phyloP scores from a whole-genome alignment of 116 monocot species.

The Trichopus zeylanicus region DNA sequence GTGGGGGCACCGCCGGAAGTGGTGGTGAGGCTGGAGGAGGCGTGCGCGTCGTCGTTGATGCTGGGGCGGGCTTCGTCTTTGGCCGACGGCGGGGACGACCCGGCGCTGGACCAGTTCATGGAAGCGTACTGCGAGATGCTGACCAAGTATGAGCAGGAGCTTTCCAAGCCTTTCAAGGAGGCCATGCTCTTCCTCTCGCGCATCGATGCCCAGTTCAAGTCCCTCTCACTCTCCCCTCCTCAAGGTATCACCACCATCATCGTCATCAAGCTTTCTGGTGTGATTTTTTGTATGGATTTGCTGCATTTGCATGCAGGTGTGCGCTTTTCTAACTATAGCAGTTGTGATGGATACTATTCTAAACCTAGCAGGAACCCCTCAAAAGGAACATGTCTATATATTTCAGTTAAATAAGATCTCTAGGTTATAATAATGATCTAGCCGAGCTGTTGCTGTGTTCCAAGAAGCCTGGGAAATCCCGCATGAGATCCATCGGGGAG shows the following conservation, averaged over 20 bases:
- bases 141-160: slow-evolving; percentile 63
- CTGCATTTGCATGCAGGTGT: slow-evolving; percentile 1
- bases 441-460: slow-evolving; percentile 8
- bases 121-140: slow-evolving; percentile 79
- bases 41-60: slow-evolving; percentile 39
- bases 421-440: too few relatives aligned
- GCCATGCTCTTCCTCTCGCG: slow-evolving; percentile 65
- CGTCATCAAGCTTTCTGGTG: too few relatives aligned
- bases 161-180: slow-evolving; percentile 63
- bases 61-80: neutral
- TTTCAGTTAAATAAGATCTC: too few relatives aligned
- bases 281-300: neutral
- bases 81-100: slow-evolving; percentile 27
- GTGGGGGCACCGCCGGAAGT: slow-evolving; percentile 64
- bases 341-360: too few relatives aligned
- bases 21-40: slow-evolving; percentile 59
- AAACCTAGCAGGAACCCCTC: too few relatives aligned
- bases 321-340: neutral
- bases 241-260: slow-evolving; percentile 11
- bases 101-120: slow-evolving; percentile 74
- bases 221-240: slow-evolving; percentile 29
- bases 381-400: too few relatives aligned
- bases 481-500: too few relatives aligned
- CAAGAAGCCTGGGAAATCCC: slow-evolving; percentile 10
- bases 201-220: slow-evolving; percentile 62